Conservation (phyloP, 2,329 filamentous ascomycete species). For the Bipolaris gigantea region DNA sequence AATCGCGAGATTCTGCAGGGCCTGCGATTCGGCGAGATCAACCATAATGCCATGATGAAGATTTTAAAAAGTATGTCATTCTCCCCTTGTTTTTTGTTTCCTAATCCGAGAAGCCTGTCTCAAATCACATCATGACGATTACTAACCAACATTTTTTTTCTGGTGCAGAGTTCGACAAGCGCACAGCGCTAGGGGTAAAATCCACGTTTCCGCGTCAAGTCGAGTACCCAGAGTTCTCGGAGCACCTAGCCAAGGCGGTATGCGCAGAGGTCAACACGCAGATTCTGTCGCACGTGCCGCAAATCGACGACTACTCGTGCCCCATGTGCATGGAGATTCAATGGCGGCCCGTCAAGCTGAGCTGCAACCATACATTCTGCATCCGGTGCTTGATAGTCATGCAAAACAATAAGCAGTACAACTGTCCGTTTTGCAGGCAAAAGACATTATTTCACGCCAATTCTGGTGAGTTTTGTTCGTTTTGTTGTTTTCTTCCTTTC, state of each 20-base stretch:
- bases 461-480: constrained; percentile 52
- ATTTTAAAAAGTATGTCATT: constrained; percentile 75
- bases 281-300: constrained; percentile 73
- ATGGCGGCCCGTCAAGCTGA: constrained; percentile 78
- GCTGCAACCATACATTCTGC: constrained; percentile 78
- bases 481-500: constrained; percentile 2
- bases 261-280: constrained; percentile 74
- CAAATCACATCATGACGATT: too few relatives aligned
- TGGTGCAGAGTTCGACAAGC: constrained; percentile 76
- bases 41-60: constrained; percentile 74
- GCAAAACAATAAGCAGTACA: constrained; percentile 67
- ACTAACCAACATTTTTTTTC: too few relatives aligned
- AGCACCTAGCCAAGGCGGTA: constrained; percentile 72
- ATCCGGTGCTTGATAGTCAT: constrained; percentile 81
- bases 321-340: constrained; percentile 78
- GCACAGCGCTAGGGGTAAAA: constrained; percentile 72
- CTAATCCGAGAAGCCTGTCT: too few relatives aligned
- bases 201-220: constrained; percentile 63
- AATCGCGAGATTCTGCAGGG: constrained; percentile 78
- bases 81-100: not conserved
- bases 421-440: constrained; percentile 76
- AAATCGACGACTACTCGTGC: constrained; percentile 81
- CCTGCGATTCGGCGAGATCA: constrained; percentile 82
- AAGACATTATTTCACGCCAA: constrained; percentile 72
- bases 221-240: constrained; percentile 59